Evolutionary conservation across 2,329 filamentous ascomycete genomes (phyloP).

Genomic region (Fusarium proliferatum): DNA sequence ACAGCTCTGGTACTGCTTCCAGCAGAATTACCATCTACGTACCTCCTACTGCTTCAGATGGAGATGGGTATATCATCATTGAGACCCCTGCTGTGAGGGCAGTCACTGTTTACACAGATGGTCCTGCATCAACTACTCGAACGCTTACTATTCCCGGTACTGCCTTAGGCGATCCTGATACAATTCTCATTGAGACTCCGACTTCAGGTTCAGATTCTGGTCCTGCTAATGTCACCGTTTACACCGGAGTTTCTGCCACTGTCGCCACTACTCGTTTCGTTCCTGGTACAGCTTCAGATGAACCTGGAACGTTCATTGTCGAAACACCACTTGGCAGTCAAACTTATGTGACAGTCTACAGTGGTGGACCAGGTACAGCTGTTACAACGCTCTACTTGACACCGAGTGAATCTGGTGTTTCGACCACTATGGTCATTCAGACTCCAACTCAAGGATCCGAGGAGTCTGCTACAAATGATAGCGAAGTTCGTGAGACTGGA

Average conservation of each 20-base stretch:
- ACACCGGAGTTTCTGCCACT: not conserved
- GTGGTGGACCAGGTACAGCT: not conserved
- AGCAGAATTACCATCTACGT: too few species aligned
- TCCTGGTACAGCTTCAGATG: not conserved
- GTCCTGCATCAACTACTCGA: not conserved
- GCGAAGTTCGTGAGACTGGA: not conserved
- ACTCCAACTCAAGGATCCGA: conserved; percentile 1
- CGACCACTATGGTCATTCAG: conserved; percentile 16
- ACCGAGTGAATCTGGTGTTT: not conserved
- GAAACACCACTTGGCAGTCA: not conserved
- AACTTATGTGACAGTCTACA: not conserved
- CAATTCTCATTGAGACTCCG: conserved; percentile 5
- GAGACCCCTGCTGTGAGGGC: not conserved
- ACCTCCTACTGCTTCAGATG: too few species aligned
- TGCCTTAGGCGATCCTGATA: not conserved
- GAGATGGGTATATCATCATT: too few species aligned
- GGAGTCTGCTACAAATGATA: not conserved
- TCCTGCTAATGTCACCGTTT: conserved; percentile 5
- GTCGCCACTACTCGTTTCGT: not conserved
- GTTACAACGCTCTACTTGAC: not conserved
- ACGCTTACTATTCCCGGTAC: not conserved
- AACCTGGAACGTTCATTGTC: conserved; percentile 2
- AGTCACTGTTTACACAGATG: not conserved
- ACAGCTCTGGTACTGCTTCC: too few species aligned
- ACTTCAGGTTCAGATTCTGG: not conserved